Conservation (phyloP, 192 early-diverging fungal species). For the Funneliformis mosseae region DNA sequence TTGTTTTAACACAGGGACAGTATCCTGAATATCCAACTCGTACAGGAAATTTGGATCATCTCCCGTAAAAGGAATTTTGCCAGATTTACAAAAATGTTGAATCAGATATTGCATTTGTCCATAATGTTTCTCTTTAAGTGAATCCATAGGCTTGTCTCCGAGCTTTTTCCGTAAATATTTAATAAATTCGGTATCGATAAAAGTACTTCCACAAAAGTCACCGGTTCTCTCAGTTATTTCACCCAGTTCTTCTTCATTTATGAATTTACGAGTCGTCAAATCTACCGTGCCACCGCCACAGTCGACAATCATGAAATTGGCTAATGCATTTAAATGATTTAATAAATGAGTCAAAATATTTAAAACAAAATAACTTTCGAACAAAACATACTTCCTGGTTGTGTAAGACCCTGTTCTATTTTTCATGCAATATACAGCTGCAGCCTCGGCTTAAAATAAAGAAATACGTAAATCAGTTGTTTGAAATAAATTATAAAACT, state of each 20-base stretch:
- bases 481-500: too few relatives aligned
- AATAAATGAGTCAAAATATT: neutral
- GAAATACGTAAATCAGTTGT: neutral
- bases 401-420: neutral
- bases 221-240: slow-evolving; percentile 6
- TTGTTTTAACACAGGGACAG: neutral
- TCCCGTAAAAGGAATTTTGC: neutral
- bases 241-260: neutral
- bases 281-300: slow-evolving; percentile 62
- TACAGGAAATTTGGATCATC: neutral
- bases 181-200: neutral
- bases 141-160: neutral
- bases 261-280: slow-evolving; percentile 40
- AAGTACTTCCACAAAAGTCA: slow-evolving; percentile 4
- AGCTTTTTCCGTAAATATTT: neutral
- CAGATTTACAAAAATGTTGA: neutral
- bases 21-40: slow-evolving; percentile 8
- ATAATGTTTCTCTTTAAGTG: neutral
- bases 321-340: neutral
- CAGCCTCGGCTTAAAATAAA: slow-evolving; percentile 5
- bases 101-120: slow-evolving; percentile 23
- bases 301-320: slow-evolving; percentile 62
- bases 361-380: too few relatives aligned
- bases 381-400: slow-evolving; percentile 1
- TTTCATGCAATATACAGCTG: neutral